Evolutionary conservation across 2,329 filamentous ascomycete genomes (phyloP), one percentile per base, ranked within the genome.

Genomic region (Diaporthe helianthi): DNA sequence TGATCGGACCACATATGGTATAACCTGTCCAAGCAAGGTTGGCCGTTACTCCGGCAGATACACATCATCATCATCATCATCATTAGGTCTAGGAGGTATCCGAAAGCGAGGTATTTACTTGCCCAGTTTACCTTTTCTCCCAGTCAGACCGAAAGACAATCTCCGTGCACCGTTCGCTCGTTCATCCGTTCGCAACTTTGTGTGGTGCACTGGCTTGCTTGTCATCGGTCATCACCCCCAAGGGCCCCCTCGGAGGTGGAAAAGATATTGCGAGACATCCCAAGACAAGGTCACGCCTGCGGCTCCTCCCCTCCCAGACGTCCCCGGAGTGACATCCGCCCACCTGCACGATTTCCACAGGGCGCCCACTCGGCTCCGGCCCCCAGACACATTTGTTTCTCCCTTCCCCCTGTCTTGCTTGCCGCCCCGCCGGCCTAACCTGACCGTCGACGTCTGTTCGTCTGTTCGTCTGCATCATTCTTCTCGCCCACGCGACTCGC

Each of bases 221-320:
- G 64, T 49, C 64, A 67, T 65, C 63, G 49, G 52, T 38, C 63
- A 66, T 12, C 33, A 33, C 33, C 33, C 54, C 65, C 44, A 55
- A 33, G 52, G n/a, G n/a, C n/a, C 65, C 29, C 6, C 33, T 58
- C 53, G 22, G 41, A 67, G 41, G n/a, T 51, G 31, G 41, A 29
- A 41, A 49, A 67, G 46, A 58, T 67, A 58, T n/a, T 67, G 29
- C 29, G 36, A 46, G 17, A 36, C 51, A 47, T 36, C 19, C 1
- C 19, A 44, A 29, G 52, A 22, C 63, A 67, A 70, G 68, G 68
- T 70, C 68, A 70, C 68, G 68, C 68, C 68, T 67, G 47, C 47
- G 47, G 49, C 68, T 53, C n/a, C 38, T 63, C 52, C 63, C 61
- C 44, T 47, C 36, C 47, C 36, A 54, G 33, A 31, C 55, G 38